phyloP scores from a whole-genome alignment of 768 basidiomycete genomes.

The Trametes sanguinea region DNA sequence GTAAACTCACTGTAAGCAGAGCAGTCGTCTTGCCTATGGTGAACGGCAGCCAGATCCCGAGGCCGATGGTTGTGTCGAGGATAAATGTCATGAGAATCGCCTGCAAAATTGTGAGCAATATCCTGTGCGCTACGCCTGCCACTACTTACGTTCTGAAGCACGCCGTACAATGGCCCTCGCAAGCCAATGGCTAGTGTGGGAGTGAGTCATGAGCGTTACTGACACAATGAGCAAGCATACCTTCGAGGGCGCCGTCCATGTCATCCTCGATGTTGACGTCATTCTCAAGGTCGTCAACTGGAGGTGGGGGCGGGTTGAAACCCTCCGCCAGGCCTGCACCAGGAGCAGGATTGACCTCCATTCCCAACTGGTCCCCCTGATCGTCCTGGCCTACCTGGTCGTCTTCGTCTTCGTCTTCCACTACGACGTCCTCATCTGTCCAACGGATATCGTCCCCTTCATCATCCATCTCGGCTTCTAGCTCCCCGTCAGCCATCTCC shows the following conservation, averaged over 20 bases:
- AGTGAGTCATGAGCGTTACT: slow-evolving; percentile 15
- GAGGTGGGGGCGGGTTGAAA: slow-evolving; percentile 25
- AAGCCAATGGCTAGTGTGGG: slow-evolving; percentile 75
- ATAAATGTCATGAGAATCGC: slow-evolving; percentile 87
- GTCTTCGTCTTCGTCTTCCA: slow-evolving; percentile 26
- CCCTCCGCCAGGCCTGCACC: slow-evolving; percentile 15
- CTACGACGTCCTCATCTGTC: slow-evolving; percentile 21
- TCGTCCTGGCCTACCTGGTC: slow-evolving; percentile 15
- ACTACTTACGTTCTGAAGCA: slow-evolving; percentile 79
- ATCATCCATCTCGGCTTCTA: slow-evolving; percentile 24
- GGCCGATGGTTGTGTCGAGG: slow-evolving; percentile 76
- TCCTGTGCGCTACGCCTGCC: slow-evolving; percentile 6
- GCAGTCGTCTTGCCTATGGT: slow-evolving; percentile 86
- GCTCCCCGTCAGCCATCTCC: slow-evolving; percentile 30
- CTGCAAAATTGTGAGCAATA: slow-evolving; percentile 41
- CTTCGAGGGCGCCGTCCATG: slow-evolving; percentile 93
- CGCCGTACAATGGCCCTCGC: slow-evolving; percentile 78
- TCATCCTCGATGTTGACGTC: slow-evolving; percentile 81
- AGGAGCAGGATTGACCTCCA: slow-evolving; percentile 34
- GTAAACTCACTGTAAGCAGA: slow-evolving; percentile 65
- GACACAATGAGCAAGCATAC: slow-evolving; percentile 42
- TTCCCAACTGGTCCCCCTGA: slow-evolving; percentile 28
- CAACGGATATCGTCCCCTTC: slow-evolving; percentile 20
- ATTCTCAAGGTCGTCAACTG: slow-evolving; percentile 48
- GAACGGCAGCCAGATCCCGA: slow-evolving; percentile 85